A percentile compares a stretch with the other conserved stretches of the same genome.
These are phyloP conservation scores for Phytophthora cryptogea DNA, from an alignment of 352 stramenopile species.

Conservation along the genomic window DNA sequence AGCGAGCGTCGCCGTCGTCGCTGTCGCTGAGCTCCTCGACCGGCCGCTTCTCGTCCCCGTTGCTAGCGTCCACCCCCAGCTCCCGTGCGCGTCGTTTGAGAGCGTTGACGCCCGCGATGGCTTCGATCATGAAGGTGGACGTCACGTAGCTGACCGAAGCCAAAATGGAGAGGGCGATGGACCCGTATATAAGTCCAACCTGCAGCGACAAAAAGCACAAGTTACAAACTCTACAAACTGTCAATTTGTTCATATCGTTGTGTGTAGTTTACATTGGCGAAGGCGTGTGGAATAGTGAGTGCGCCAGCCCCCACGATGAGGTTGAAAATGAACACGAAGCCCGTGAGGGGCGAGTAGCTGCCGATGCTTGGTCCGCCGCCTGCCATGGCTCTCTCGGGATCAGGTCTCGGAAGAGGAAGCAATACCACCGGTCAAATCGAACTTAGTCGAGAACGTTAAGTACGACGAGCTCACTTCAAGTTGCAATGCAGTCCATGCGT, in stretches of 20 bases:
- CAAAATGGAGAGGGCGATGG: constrained; percentile 58
- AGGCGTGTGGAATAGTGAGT: constrained; percentile 86
- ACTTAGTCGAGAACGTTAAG: constrained; percentile 18
- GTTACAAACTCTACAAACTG: background rate
- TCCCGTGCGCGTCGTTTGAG: constrained; percentile 61
- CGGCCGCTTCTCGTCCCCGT: constrained; percentile 30
- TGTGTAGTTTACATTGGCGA: constrained; percentile 62
- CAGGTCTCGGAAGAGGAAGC: constrained; percentile 10
- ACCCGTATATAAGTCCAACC: constrained; percentile 79
- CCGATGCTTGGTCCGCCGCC: constrained; percentile 52
- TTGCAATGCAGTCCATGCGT: constrained; percentile 22
- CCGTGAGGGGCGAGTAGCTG: constrained; percentile 86
- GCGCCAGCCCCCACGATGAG: constrained; percentile 87
- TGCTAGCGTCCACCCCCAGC: constrained; percentile 32
- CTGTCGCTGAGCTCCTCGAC: constrained; percentile 39
- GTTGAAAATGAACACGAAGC: constrained; percentile 93
- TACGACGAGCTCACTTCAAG: constrained; percentile 22
- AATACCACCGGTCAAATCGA: constrained; percentile 11
- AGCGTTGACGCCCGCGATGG: constrained; percentile 81
- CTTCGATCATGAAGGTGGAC: constrained; percentile 86
- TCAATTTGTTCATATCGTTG: background rate
- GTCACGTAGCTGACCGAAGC: constrained; percentile 80
- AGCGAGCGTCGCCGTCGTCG: constrained; percentile 49
- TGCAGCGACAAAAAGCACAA: constrained; percentile 14
- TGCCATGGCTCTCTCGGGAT: constrained; percentile 42